Conservation (phyloP, 225 moss, liverwort and hornwort genomes). For the Sphagnum contortum region DNA sequence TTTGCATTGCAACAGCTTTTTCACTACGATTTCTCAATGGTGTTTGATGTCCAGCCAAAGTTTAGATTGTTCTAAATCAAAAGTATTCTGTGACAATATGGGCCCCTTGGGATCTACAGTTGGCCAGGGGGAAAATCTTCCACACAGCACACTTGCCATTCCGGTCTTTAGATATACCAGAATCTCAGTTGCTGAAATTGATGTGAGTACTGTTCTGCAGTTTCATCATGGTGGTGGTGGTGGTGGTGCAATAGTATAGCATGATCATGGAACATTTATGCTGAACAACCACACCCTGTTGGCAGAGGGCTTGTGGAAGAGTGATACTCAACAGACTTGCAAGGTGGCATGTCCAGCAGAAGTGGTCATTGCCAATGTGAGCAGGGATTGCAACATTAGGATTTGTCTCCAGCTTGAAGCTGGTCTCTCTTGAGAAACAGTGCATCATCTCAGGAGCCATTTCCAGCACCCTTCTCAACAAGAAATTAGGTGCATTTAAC, state of each 20-base stretch:
- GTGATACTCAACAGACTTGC: conserved; percentile 20
- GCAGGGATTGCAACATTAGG: conserved; percentile 15
- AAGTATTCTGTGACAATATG: conserved; percentile 20
- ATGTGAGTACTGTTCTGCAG: conserved; percentile 1
- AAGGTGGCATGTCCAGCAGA: conserved; percentile 34
- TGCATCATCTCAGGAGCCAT: conserved; percentile 25
- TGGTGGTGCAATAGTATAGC: neutral
- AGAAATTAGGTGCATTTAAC: conserved; percentile 14
- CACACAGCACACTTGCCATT: conserved; percentile 17
- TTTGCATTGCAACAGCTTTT: conserved; percentile 14
- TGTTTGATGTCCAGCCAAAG: conserved; percentile 20
- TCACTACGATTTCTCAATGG: neutral
- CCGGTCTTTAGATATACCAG: conserved; percentile 5
- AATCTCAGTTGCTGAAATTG: conserved; percentile 10
- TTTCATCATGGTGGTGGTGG: neutral
- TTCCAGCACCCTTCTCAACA: conserved; percentile 14
- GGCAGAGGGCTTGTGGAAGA: conserved; percentile 35
- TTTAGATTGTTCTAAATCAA: conserved; percentile 29
- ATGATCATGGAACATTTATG: conserved; percentile 1
- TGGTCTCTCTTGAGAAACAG: conserved; percentile 19
- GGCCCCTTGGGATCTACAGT: conserved; percentile 21
- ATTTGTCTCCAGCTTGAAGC: conserved; percentile 22
- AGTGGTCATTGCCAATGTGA: conserved; percentile 1
- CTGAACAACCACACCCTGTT: conserved; percentile 31
- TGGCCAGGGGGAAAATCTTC: neutral